Evolutionary conservation across 2,329 filamentous ascomycete species (phyloP).

Genomic region (Amphichorda felina): DNA sequence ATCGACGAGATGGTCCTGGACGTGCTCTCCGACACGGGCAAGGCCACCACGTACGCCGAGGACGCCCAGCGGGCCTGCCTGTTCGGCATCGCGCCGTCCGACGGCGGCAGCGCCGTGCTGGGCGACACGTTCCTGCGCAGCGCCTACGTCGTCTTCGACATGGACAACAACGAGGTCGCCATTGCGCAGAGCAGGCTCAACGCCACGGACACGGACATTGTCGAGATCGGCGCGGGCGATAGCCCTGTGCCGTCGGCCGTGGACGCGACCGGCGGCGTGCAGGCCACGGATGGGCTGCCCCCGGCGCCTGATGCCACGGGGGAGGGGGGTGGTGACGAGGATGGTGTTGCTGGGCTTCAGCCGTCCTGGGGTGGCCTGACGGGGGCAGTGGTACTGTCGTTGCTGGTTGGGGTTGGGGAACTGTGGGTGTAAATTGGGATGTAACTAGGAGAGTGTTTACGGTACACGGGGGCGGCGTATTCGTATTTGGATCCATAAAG

Average conservation of each 20-base stretch:
- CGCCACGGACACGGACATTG: constrained; percentile 28
- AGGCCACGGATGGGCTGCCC: constrained; percentile 32
- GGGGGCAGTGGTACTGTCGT: not conserved
- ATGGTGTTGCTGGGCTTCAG: not conserved
- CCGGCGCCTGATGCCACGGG: not conserved
- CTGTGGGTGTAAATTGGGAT: not conserved
- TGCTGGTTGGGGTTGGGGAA: not conserved
- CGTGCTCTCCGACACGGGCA: constrained; percentile 15
- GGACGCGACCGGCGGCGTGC: constrained; percentile 32
- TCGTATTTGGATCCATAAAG: too few species aligned
- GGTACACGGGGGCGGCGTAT: too few species aligned
- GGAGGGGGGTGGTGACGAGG: not conserved
- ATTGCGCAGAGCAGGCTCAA: constrained; percentile 57
- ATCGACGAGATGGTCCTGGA: constrained; percentile 50
- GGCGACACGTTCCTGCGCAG: constrained; percentile 67
- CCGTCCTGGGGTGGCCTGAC: not conserved
- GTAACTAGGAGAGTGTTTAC: too few species aligned
- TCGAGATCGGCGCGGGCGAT: constrained; percentile 41
- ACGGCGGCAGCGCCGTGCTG: constrained; percentile 43
- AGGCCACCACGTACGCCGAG: constrained; percentile 14
- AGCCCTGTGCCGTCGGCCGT: constrained; percentile 42
- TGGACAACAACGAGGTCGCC: constrained; percentile 59
- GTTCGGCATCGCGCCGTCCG: constrained; percentile 52
- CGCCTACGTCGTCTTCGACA: constrained; percentile 66
- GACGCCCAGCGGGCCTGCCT: constrained; percentile 43